Evolutionary conservation across 257 asterid species (phyloP), one percentile per base, ranked within the genome.

Genomic region (Euphrasia confusa): DNA sequence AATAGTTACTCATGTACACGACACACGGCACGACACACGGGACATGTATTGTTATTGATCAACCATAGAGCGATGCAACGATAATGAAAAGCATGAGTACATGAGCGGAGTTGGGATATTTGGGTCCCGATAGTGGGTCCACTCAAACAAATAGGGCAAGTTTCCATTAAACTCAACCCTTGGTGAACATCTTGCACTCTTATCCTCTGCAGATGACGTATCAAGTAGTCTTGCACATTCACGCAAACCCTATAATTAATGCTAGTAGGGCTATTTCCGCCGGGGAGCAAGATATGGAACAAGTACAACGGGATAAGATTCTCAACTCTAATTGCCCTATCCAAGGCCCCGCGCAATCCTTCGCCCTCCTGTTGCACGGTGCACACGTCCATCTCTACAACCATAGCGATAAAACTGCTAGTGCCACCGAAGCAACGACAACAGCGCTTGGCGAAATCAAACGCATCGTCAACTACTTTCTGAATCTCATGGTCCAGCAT

Each of bases 281-380:
- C 44, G 10, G 7, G 7, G 2, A 3, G 11, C 45, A 10, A 5
- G 1, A 39, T 2, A 1, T 39, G 1, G 9, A 39, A 9, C 24
- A 49, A 1, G 9, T 6, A 4, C 12, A 53, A 18, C n/a, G 58
- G 58, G n/a, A n/a, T n/a, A n/a, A n/a, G n/a, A n/a, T n/a, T n/a
- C n/a, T n/a, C n/a, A n/a, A n/a, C n/a, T n/a, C 4, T 17, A 9
- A 53, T 53, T n/a, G 58, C 58, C 58, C 58, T 53, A 7, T 53
- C 58, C 11, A 53, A 3, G 13, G 58, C 30, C n/a, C 33, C 58
- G 10, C 21, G 12, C 4, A 53, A 0, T 18, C 6, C 32, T 9
- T 53, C 58, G 11, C 58, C 58, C 2, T 53, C 58, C 10, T 18
- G 58, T 30, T 53, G 58, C 58, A 53, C 58, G 12, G 58, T 53